Evolutionary conservation across 371 early-diverging fungal genomes (phyloP).

Genomic region (Mortierella sp.): DNA sequence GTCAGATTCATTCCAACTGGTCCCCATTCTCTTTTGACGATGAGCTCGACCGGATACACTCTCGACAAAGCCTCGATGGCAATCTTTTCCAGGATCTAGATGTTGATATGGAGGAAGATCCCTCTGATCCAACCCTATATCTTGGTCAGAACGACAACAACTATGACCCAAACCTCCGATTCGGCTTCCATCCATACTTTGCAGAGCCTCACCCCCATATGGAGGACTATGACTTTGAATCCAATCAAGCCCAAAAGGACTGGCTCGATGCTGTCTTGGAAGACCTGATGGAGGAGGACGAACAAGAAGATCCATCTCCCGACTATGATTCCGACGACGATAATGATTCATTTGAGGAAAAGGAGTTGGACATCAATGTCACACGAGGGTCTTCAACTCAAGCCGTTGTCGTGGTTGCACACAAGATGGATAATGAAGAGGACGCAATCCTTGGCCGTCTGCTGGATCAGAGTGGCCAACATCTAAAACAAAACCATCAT

Average conservation of each 20-base stretch:
- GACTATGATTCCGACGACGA: slow-evolving; percentile 23
- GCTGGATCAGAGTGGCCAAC: background rate
- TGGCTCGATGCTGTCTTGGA: slow-evolving; percentile 53
- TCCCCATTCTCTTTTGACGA: slow-evolving; percentile 37
- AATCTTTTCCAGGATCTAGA: slow-evolving; percentile 20
- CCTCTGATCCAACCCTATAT: slow-evolving; percentile 2
- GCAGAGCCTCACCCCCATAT: slow-evolving; percentile 6
- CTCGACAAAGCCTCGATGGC: background rate
- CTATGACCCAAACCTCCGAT: background rate
- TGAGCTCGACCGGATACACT: slow-evolving; percentile 43
- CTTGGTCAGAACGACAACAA: background rate
- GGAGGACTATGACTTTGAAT: slow-evolving; percentile 25
- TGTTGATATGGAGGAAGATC: slow-evolving; percentile 36
- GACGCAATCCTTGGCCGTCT: background rate
- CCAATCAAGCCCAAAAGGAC: slow-evolving; percentile 45
- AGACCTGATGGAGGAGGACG: slow-evolving; percentile 51
- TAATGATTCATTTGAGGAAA: slow-evolving; percentile 7
- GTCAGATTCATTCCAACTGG: slow-evolving; percentile 16
- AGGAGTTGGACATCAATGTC: slow-evolving; percentile 3
- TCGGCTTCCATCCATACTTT: slow-evolving; percentile 9
- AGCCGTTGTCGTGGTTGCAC: slow-evolving; percentile 3
- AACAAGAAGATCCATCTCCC: slow-evolving; percentile 19
- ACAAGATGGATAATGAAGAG: background rate
- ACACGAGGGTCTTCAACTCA: slow-evolving; percentile 9
- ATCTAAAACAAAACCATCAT: background rate